Evolutionary conservation across 352 stramenopile genomes (phyloP), one percentile per base, ranked within the genome.

Genomic region (Phytophthora idaei): DNA sequence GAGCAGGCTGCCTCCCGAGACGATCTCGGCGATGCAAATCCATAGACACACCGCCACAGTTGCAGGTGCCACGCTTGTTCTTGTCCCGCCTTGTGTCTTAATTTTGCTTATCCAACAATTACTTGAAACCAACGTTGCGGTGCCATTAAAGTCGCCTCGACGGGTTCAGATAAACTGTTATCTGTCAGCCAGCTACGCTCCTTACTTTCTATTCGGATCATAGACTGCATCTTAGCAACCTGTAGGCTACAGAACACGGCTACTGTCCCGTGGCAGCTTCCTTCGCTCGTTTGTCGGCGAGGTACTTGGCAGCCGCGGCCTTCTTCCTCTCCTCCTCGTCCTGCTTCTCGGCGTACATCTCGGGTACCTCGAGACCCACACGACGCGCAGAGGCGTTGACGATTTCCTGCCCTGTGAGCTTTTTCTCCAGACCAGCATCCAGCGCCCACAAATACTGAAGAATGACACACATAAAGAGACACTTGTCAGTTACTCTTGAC

Each of bases 331-430:
- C 69, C 37, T 77, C 71, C 17, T 74, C 57, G 12, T 64, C 60
- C 48, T 80, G 57, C 61, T 90, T 85, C 27, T 92, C 85, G 6
- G 67, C 78, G 73, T 90, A 93, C 71, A 79, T 87, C 52, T 95
- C 83, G 0, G 87, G 87, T 49, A 95, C 76, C n/a, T 78, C 66
- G 2, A 95, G 81, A 29, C 87, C 87, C 11, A 95, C 87, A 59
- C 83, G 85, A 52, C 80, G 76, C 25, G 87, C 87, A 21, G 87
- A 93, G 15, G 80, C 82, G 61, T 92, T 77, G 46, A 95, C 85
- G 42, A 95, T 89, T 42, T 94, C 85, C 21, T 90, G 59, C 3
- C 80, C 70, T 42, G 79, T 71, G 12, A 95, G 72, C 57, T 87
- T 89, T 55, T 80, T 83, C 57, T 95, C 87, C 5, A 77, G 37